These are phyloP conservation scores for Zygosaccharomyces pseudobailii DNA, from an alignment of 1,139 yeast genomes.

Conservation along the genomic window DNA sequence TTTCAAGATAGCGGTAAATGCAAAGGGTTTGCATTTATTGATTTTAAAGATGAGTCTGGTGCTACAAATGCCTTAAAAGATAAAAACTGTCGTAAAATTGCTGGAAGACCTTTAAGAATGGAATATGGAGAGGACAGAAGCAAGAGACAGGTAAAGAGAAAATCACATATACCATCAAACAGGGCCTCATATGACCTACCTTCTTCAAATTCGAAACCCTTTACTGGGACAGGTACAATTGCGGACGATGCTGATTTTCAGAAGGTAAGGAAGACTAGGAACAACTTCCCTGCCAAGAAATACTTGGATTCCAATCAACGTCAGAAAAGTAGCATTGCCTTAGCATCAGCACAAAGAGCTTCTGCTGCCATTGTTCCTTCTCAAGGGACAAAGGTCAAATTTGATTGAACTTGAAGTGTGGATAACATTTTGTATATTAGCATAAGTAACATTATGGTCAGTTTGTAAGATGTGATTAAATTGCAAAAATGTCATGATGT, in stretches of 20 bases:
- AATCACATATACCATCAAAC: slow-evolving; percentile 24
- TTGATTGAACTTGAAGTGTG: slow-evolving; percentile 36
- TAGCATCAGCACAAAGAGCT: slow-evolving; percentile 85
- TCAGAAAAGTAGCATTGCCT: slow-evolving; percentile 77
- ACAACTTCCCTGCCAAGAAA: slow-evolving; percentile 1
- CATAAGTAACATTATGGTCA: not conserved
- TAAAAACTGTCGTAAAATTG: slow-evolving; percentile 58
- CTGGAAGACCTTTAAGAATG: slow-evolving; percentile 74
- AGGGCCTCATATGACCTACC: slow-evolving; percentile 20
- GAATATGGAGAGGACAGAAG: slow-evolving; percentile 96
- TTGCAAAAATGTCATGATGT: no score
- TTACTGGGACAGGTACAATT: not conserved
- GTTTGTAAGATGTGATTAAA: no score
- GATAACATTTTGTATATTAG: slow-evolving; percentile 1
- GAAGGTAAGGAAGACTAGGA: no score
- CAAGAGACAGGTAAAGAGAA: slow-evolving; percentile 45
- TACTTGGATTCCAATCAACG: slow-evolving; percentile 39
- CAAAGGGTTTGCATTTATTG: slow-evolving; percentile 93
- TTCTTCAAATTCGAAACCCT: slow-evolving; percentile 1
- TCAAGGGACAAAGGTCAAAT: slow-evolving; percentile 80
- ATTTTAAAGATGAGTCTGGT: slow-evolving; percentile 73
- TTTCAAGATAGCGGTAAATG: slow-evolving; percentile 95
- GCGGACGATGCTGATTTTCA: not conserved
- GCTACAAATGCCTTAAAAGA: slow-evolving; percentile 81
- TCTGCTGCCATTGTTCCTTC: slow-evolving; percentile 87